Base-by-base conservation (phyloP, 306 rosid species). In the Bauhinia variegata region DNA sequence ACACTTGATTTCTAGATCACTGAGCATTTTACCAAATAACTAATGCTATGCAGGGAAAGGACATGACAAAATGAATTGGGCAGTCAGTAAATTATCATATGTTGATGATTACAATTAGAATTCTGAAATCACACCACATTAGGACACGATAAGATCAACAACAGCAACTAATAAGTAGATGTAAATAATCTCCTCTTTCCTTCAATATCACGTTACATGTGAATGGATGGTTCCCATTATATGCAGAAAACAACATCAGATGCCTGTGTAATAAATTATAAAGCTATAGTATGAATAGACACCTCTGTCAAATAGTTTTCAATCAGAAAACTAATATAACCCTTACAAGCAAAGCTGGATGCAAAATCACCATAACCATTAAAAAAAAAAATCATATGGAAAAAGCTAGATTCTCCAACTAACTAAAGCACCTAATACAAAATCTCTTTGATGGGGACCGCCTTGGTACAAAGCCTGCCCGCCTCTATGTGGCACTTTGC, bases 321-420 rank as follows among this genome's bases (percentile, higher is more conserved):
- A 36, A 39, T 9, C 12, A 50, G 42, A 70, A 66, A 31, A 50
- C 36, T 66, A 65, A 62, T 67, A 56, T 72, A 73, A 38, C 70
- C 60, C 77, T 67, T 68, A 46, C 63, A 69, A 70, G 63, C 83
- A 82, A 84, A 80, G 84, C 61, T 70, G 81, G 79, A 74, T 75
- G 74, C 75, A 75, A 84, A 65, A 23, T 75, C 72, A 78, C 73
- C 62, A 68, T 65, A 74, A 72, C 42, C 73, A 70, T 67, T n/a
- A n/a, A 50, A 73, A 75, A 60, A 49, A 73, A 75, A 60, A 71
- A 62, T 54, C 47, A 49, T 60, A 43, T 39, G 41, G 54, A 75
- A 61, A 56, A 65, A 44, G 62, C 72, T 69, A 53, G 67, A 54
- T 75, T 53, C 42, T 54, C 50, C 70, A 73, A 65, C 77, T 39